Base-by-base conservation (phyloP, 2,329 filamentous ascomycete species). In the Conoideocrella luteorostrata region DNA sequence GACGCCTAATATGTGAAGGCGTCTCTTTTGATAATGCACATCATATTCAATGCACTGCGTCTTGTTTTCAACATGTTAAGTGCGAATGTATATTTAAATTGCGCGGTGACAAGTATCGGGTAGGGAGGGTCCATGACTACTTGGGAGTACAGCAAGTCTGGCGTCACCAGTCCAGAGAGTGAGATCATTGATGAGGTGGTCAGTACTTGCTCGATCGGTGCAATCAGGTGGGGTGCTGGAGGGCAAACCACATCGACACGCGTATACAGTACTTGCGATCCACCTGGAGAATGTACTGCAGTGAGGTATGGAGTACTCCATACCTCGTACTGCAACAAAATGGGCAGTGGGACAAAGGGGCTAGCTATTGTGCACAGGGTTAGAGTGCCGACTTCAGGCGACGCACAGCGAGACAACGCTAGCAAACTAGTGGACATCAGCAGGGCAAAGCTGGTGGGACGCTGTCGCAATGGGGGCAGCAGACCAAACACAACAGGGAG, bases 381-480 rank as follows among this genome's bases (percentile, higher is more conserved):
- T n/a, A n/a, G n/a, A n/a, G n/a, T n/a, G n/a, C n/a, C n/a, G n/a
- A n/a, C n/a, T n/a, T n/a, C n/a, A n/a, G n/a, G n/a, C n/a, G n/a
- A n/a, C n/a, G n/a, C n/a, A n/a, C n/a, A n/a, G 22, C 22, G 36
- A 39, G 15, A 29, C 32, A 21, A 20, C 32, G 32, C 32, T 35
- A 35, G 7, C 15, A 20, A 20, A 32, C 29, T 10, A 20, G 32
- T 18, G n/a, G 32, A 2, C 9, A 17, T 23, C 21, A 20, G 20
- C 17, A 20, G 26, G 38, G 38, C 23, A 29, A 23, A 29, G 38
- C 26, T 39, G 36, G 38, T 29, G 38, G 18, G n/a, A n/a, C n/a
- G n/a, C n/a, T n/a, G n/a, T n/a, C n/a, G n/a, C n/a, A n/a, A n/a
- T n/a, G n/a, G n/a, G n/a, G n/a, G n/a, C 10, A 32, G 38, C 23